Percentiles rank a stretch among this genome's conserved stretches.
These are phyloP conservation scores for Calocera cornea DNA, from an alignment of 768 basidiomycete species.

Conservation along the genomic window DNA sequence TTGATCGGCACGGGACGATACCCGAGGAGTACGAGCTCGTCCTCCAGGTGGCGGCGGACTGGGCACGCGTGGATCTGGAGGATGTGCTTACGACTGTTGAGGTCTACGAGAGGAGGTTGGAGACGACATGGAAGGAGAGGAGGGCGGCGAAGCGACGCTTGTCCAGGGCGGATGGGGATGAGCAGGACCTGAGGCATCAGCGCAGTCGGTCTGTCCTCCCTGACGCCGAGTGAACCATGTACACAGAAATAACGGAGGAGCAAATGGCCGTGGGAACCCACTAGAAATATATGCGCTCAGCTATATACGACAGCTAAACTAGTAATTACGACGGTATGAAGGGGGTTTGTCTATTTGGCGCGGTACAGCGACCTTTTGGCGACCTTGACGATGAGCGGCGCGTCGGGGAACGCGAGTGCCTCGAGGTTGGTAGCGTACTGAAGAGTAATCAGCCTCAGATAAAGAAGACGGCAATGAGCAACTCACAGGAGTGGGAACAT, in stretches of 20 bases:
- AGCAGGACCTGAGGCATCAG: background rate
- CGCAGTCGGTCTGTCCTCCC: background rate
- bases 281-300: constrained; percentile 1
- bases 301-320: background rate
- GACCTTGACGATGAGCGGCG: constrained; percentile 80
- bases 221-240: background rate
- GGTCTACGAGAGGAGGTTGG: constrained; percentile 49
- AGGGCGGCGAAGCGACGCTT: background rate
- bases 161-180: background rate
- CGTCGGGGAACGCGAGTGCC: constrained; percentile 85
- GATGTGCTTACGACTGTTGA: constrained; percentile 46
- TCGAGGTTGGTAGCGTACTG: constrained; percentile 92
- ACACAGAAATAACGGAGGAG: no score
- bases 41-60: constrained; percentile 37
- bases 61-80: constrained; percentile 42
- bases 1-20: constrained; percentile 51
- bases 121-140: constrained; percentile 33
- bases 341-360: constrained; percentile 44
- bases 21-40: constrained; percentile 40
- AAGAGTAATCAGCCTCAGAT: constrained; percentile 1
- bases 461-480: background rate
- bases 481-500: constrained; percentile 88
- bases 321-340: background rate
- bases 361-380: constrained; percentile 86
- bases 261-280: background rate